Evolutionary conservation across 805 yeast species (phyloP), one percentile per base, ranked within the genome.

Genomic region (Pichia rugopelliculosa): DNA sequence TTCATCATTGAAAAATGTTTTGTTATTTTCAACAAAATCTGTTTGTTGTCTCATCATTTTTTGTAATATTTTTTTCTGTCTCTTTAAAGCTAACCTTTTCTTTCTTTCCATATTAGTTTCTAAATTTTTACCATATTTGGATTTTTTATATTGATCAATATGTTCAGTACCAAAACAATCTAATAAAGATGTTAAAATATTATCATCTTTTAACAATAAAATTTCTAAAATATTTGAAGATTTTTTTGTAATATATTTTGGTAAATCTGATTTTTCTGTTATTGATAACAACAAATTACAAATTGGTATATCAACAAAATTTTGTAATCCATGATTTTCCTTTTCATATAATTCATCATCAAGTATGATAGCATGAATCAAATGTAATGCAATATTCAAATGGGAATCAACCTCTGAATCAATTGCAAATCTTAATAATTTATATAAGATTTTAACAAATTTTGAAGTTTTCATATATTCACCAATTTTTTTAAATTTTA

Each of bases 341-440:
- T 74, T 53, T 38, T 53, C 43, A 9, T 47, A 30, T 3, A 49
- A 42, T 39, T 54, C 58, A 52, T 59, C 69, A 18, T 65, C 43
- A 18, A 84, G 57, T 8, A 82, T 68, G 24, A 55, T 50, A 6
- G 86, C 90, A 65, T 85, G 88, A 3, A 83, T 53, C 43, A 86
- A 68, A 59, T 85, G 93, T 36, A 86, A 68, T n/a, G 82, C 57
- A 39, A 77, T 79, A 17, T 79, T 76, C 33, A 83, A 62, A 55
- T 70, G 82, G 0, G 76, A 67, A 46, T 81, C 84, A 45, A 78
- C 75, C 1, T 71, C 69, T 0, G 68, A 64, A 42, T 72, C 72
- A 21, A 81, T 64, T 0, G 85, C 72, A 36, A 70, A 70, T 44
- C 76, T 77, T 15, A 85, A 64, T n/a, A 79, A 60, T 55, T 81